phyloP scores from a whole-genome alignment of 176 grass and related monocot genomes.

The Avena eriantha region DNA sequence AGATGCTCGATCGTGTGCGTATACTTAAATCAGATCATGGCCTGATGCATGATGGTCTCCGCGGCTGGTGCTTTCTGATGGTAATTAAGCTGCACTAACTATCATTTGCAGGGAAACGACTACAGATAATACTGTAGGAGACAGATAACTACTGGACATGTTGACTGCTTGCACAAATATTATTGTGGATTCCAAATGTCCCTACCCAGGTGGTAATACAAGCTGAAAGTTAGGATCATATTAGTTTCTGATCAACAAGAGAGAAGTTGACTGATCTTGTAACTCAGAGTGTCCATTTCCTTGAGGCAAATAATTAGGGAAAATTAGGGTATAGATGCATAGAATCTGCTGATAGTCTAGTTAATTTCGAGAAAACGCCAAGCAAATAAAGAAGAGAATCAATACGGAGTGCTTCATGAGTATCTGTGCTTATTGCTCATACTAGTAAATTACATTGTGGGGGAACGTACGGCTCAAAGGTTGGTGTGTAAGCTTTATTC shows the following conservation, averaged over 20 bases:
- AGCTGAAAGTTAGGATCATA: slow-evolving; percentile 20
- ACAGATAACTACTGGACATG: slow-evolving; percentile 1
- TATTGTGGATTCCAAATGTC: slow-evolving; percentile 35
- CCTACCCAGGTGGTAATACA: slow-evolving; percentile 23
- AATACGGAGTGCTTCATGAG: neutral
- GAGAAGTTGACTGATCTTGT: neutral
- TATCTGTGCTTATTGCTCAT: neutral
- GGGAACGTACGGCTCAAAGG: slow-evolving; percentile 6
- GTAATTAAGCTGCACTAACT: slow-evolving; percentile 15
- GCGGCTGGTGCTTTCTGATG: slow-evolving; percentile 24
- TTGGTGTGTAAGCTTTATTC: slow-evolving; percentile 36
- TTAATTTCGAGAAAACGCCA: neutral
- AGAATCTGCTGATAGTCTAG: neutral
- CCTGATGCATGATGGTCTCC: slow-evolving; percentile 15
- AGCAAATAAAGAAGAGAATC: slow-evolving; percentile 4
- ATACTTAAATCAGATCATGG: neutral
- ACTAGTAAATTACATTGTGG: neutral
- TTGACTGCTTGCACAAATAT: neutral
- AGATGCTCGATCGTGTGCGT: slow-evolving; percentile 31
- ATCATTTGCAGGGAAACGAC: slow-evolving; percentile 12
- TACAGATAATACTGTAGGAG: neutral
- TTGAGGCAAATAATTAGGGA: neutral
- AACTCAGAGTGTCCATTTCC: neutral
- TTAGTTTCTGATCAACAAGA: slow-evolving; percentile 17
- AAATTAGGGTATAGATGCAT: neutral